A percentile compares a stretch with the other conserved stretches of the same genome.
Conservation (phyloP, 805 yeast genomes). For the Ogataea salicorniae region DNA sequence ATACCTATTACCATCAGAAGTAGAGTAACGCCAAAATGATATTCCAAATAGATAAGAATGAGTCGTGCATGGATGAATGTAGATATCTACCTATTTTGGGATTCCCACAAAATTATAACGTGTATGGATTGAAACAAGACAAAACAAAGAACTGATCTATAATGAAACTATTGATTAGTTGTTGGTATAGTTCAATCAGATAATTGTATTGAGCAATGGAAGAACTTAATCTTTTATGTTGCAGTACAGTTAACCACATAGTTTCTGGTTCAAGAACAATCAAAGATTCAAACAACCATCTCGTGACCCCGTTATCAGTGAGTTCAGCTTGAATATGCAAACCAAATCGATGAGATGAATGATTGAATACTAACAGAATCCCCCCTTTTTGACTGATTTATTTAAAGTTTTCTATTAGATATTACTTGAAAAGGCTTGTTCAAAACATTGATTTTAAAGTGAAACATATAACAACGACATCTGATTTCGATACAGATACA, state of each 20-base stretch:
- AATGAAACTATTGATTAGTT: no score
- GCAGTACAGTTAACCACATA: conserved; percentile 8
- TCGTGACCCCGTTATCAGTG: conserved; percentile 12
- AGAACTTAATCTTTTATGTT: background rate
- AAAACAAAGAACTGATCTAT: no score
- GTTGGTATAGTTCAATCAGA: background rate
- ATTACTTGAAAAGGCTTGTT: conserved; percentile 9
- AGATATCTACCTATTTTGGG: no score
- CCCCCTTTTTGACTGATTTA: background rate
- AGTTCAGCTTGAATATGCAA: background rate
- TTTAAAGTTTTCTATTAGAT: conserved; percentile 15
- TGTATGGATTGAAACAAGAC: background rate
- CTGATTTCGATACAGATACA: conserved; percentile 10
- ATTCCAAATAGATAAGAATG: no score
- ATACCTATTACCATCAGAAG: no score
- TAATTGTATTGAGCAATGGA: background rate
- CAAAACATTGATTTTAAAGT: conserved; percentile 5
- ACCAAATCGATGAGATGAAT: background rate
- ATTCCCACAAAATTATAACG: no score
- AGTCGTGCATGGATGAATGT: no score
- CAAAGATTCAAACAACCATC: conserved; percentile 2
- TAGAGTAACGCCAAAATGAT: no score
- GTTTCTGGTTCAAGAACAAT: conserved; percentile 1
- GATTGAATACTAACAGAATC: background rate
- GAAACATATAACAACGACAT: conserved; percentile 13